Evolutionary conservation across 2,329 filamentous ascomycete species (phyloP).

Genomic region (Cryphonectria parasitica): DNA sequence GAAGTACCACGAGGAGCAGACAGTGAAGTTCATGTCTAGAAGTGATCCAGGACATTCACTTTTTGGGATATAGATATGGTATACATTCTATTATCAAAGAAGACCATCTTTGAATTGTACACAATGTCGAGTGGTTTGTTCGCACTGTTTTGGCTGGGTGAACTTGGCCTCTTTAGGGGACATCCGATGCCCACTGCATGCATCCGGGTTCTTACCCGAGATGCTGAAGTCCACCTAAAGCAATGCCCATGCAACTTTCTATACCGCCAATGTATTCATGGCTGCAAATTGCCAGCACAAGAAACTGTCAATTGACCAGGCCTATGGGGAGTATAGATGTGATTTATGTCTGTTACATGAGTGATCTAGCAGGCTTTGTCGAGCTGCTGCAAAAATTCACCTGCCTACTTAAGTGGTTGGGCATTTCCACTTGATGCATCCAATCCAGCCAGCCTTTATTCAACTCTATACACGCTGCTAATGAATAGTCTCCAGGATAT

Average conservation of each 20-base stretch:
- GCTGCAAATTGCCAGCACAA: too few relatives aligned
- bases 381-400: not conserved
- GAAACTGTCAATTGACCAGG: not conserved
- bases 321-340: not conserved
- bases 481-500: not conserved
- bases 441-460: not conserved
- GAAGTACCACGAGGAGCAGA: not conserved
- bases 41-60: not conserved
- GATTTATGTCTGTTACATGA: not conserved
- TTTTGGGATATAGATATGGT: fast-evolving
- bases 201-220: constrained; percentile 14
- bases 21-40: not conserved
- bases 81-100: not conserved
- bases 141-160: not conserved
- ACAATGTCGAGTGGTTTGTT: not conserved
- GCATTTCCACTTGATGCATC: not conserved
- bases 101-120: not conserved
- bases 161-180: not conserved
- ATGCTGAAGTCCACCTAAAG: not conserved
- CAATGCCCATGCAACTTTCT: not conserved
- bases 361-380: not conserved
- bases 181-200: constrained; percentile 4
- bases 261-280: not conserved
- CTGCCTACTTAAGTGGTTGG: too few relatives aligned
- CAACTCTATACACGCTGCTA: not conserved